Evolutionary conservation across 2,329 filamentous ascomycete species (phyloP), one percentile per base, ranked within the genome.

Genomic region (Tetracladium maxilliforme): DNA sequence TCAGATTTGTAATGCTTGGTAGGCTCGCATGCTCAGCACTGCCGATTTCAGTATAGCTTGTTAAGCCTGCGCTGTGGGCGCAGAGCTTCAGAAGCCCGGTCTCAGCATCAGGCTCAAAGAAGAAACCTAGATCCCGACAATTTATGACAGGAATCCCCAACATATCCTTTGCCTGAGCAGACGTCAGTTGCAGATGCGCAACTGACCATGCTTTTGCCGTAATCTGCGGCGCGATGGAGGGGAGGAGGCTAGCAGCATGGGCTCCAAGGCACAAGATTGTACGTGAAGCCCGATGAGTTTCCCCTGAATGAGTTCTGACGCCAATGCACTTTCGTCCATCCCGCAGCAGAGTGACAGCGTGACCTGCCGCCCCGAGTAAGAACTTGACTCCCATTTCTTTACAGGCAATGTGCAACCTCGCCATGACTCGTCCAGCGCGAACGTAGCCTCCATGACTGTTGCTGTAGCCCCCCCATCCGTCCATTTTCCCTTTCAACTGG

Each of bases 11-110:
- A 4, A 41, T 31, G 10, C 35, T 34, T 2, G 37, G 37, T 7
- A 35, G 22, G 18, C 28, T 35, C 9, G 19, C 14, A 15, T 28
- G 26, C 6, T 28, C 20, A 1, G 30, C 32, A 11, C 26, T 20
- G n/a, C 26, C 5, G 10, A 24, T 19, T 25, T 33, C 35, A 7
- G 55, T 33, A 21, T 52, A 58, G 30, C 67, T 65, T 28, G 54
- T 58, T 32, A 68, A 70, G 4, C 64, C 64, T 0, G 64, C 63
- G 30, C 68, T 63, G 33, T 69, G 62, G 32, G 70, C 64, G 37
- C 65, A 59, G 23, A 63, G 47, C 33, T 62, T 62, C 10, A 62
- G 42, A 30, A 61, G 50, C 21, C 49, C 45, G 3, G 44, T 50
- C 19, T 57, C 53, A 18, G 49, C 54, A 22, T 58, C 54, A 1